phyloP scores from a whole-genome alignment of 805 yeast genomes.

The Sungouiella thailandica region DNA sequence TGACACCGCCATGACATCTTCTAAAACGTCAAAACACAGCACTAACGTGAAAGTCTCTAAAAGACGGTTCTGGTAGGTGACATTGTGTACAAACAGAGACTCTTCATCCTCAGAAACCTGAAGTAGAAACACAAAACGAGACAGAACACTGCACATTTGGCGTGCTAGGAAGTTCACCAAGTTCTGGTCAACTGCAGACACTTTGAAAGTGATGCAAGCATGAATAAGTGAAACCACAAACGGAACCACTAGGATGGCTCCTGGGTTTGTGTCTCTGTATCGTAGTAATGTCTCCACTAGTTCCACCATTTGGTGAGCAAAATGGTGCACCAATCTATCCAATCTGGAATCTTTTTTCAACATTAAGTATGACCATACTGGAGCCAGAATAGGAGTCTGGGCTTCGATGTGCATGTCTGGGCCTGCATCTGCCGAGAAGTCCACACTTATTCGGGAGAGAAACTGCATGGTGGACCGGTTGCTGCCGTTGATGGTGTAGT shows the following conservation, averaged over 20 bases:
- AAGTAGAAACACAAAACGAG: constrained; percentile 20
- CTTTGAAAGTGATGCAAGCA: constrained; percentile 52
- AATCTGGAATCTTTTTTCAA: constrained; percentile 42
- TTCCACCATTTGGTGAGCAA: constrained; percentile 21
- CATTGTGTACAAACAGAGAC: constrained; percentile 26
- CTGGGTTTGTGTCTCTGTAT: constrained; percentile 6
- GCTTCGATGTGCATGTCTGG: constrained; percentile 18
- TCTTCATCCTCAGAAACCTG: constrained; percentile 22
- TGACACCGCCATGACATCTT: constrained; percentile 33
- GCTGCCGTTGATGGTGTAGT: constrained; percentile 33
- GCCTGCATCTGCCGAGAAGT: constrained; percentile 13
- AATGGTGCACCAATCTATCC: constrained; percentile 44
- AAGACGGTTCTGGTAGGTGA: constrained; percentile 28
- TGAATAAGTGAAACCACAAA: constrained; percentile 55
- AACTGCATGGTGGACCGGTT: constrained; percentile 26
- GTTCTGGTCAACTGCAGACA: constrained; percentile 48
- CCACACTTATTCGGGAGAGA: constrained; percentile 28
- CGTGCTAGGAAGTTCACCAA: constrained; percentile 20
- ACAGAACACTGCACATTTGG: constrained; percentile 14
- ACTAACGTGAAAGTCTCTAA: constrained; percentile 48
- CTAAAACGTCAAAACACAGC: constrained; percentile 54
- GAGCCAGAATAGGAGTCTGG: constrained; percentile 36
- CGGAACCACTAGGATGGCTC: constrained; percentile 44
- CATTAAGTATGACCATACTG: constrained; percentile 36
- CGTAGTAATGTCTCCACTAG: constrained; percentile 27